Conservation (phyloP, 306 rosid genomes). For the Glycine soja region DNA sequence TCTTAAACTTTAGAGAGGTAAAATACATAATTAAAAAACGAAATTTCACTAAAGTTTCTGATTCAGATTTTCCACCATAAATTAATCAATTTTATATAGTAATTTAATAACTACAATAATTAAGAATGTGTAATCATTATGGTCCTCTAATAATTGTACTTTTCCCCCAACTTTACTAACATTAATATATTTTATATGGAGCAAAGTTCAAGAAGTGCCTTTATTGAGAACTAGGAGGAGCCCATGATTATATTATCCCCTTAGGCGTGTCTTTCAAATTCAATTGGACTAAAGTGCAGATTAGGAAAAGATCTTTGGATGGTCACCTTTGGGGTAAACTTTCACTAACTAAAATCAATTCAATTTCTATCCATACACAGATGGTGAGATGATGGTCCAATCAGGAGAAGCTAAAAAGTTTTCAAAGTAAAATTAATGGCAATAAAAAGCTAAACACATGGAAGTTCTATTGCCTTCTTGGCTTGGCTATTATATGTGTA, state of each 20-base stretch:
- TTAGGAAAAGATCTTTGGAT: slow-evolving; percentile 49
- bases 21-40: no score
- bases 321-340: slow-evolving; percentile 48
- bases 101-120: neutral
- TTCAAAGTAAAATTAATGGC: neutral
- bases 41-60: no score
- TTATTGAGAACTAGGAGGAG: slow-evolving; percentile 45
- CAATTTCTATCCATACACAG: slow-evolving; percentile 11
- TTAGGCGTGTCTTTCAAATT: slow-evolving; percentile 15
- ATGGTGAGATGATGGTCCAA: slow-evolving; percentile 40
- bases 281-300: slow-evolving; percentile 63
- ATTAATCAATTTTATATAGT: no score
- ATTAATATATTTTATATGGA: slow-evolving; percentile 46
- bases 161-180: slow-evolving; percentile 34
- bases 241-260: slow-evolving; percentile 29
- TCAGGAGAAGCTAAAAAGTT: slow-evolving; percentile 17
- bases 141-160: slow-evolving; percentile 12
- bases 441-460: neutral
- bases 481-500: neutral
- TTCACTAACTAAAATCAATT: slow-evolving; percentile 39
- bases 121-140: neutral
- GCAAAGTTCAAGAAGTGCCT: slow-evolving; percentile 59
- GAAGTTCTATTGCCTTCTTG: neutral
- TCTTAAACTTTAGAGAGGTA: no score
- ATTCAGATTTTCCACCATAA: no score